These are phyloP conservation scores for Dichotomocladium elegans DNA, from an alignment of 371 early-diverging fungal species.

Conservation along the genomic window DNA sequence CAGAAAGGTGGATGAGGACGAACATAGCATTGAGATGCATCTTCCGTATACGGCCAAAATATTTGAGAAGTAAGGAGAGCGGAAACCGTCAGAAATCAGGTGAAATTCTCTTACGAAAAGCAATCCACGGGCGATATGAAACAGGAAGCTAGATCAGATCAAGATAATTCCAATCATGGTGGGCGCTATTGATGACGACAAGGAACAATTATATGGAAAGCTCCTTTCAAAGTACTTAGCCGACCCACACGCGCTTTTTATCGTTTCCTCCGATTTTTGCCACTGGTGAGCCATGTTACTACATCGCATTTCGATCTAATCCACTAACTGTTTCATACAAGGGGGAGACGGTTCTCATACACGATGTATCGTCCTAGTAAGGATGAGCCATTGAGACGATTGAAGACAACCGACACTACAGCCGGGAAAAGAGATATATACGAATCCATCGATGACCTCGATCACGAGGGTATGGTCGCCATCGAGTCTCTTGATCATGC, in stretches of 20 bases:
- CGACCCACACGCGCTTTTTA: conserved; percentile 69
- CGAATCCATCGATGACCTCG: conserved; percentile 73
- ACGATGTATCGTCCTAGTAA: conserved; percentile 49
- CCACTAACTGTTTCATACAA: conserved; percentile 7
- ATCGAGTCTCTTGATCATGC: conserved; percentile 62
- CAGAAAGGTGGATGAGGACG: conserved; percentile 74
- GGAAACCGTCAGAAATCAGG: background rate
- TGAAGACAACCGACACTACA: background rate
- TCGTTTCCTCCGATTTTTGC: conserved; percentile 94
- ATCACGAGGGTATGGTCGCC: conserved; percentile 73
- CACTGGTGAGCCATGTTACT: conserved; percentile 69
- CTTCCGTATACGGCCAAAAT: conserved; percentile 81
- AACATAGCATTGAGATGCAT: conserved; percentile 97
- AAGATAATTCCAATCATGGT: conserved; percentile 87
- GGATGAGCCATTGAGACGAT: background rate
- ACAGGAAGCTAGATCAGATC: conserved; percentile 45
- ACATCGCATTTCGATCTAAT: background rate
- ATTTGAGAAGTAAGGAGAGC: conserved; percentile 56
- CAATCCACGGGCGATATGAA: too few relatives aligned
- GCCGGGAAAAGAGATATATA: conserved; percentile 2
- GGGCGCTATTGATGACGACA: conserved; percentile 56
- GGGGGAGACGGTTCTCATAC: conserved; percentile 69
- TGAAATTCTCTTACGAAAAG: background rate
- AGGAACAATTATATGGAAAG: conserved; percentile 64
- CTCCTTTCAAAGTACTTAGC: conserved; percentile 68